Conservation (phyloP, 768 basidiomycete genomes). For the Mycena vitilis region DNA sequence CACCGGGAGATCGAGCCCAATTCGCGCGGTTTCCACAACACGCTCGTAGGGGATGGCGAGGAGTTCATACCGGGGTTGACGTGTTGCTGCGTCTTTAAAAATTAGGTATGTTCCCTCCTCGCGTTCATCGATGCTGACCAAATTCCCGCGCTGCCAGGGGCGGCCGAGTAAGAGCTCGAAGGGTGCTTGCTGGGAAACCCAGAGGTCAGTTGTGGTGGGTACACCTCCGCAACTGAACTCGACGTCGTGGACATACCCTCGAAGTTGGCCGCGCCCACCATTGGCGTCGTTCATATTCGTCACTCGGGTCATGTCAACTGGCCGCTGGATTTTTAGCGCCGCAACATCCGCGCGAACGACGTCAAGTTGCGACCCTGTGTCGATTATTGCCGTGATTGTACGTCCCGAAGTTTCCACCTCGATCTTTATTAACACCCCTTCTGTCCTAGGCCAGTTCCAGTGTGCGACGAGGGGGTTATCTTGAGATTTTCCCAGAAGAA, state of each 20-base stretch:
- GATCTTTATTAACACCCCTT: slow-evolving; percentile 12
- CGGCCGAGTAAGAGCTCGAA: slow-evolving; percentile 15
- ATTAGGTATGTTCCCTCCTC: slow-evolving; percentile 40
- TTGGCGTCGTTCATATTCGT: slow-evolving; percentile 41
- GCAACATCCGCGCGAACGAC: slow-evolving; percentile 25
- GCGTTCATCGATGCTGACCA: slow-evolving; percentile 39
- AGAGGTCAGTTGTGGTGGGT: slow-evolving; percentile 39
- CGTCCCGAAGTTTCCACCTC: slow-evolving; percentile 6
- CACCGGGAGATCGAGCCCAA: no score
- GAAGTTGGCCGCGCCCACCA: slow-evolving; percentile 37
- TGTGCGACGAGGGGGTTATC: neutral
- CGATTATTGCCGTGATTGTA: neutral
- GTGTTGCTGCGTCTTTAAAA: slow-evolving; percentile 27
- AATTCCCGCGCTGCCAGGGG: slow-evolving; percentile 38
- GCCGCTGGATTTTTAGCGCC: slow-evolving; percentile 3
- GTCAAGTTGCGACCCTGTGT: neutral
- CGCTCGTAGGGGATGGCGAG: no score
- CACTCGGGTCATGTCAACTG: slow-evolving; percentile 27
- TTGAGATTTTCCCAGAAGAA: neutral
- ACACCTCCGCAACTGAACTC: slow-evolving; percentile 38
- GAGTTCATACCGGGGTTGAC: no score
- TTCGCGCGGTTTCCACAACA: no score
- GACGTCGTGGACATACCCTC: slow-evolving; percentile 38
- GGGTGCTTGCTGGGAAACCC: slow-evolving; percentile 29
- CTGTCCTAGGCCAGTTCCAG: slow-evolving; percentile 4